Percentiles rank a stretch among this genome's conserved stretches.
Conservation (phyloP, 2,329 filamentous ascomycete genomes). For the Xylaria multiplex region DNA sequence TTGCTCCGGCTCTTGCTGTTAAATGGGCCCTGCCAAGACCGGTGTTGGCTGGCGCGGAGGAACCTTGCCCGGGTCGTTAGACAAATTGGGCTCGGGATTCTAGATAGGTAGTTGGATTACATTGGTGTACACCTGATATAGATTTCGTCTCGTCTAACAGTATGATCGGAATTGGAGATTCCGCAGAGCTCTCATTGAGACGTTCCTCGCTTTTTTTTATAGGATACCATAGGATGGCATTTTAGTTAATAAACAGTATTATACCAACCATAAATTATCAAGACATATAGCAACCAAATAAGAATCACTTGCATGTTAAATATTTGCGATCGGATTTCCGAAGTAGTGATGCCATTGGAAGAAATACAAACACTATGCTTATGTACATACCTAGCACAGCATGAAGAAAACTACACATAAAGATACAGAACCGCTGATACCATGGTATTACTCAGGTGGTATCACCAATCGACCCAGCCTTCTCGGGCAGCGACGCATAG, state of each 20-base stretch:
- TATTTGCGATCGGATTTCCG: too few species aligned
- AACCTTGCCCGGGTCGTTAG: neutral
- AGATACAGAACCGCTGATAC: conserved; percentile 2
- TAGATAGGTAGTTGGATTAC: too few species aligned
- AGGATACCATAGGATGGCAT: too few species aligned
- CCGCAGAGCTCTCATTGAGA: too few species aligned
- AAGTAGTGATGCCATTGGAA: too few species aligned
- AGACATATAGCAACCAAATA: neutral
- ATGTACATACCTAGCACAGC: conserved; percentile 4
- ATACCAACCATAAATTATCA: too few species aligned
- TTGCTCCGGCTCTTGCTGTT: conserved; percentile 20
- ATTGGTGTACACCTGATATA: too few species aligned
- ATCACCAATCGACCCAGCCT: conserved; percentile 43
- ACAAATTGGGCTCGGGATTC: too few species aligned
- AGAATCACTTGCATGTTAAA: neutral
- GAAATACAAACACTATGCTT: neutral
- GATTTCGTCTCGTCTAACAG: too few species aligned
- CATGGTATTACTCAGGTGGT: neutral
- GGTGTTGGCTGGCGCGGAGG: conserved; percentile 2
- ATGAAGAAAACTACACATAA: conserved; percentile 2
- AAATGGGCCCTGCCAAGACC: conserved; percentile 6
- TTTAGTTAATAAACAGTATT: too few species aligned
- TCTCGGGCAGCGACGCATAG: conserved; percentile 48
- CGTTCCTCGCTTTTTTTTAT: too few species aligned
- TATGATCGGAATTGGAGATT: too few species aligned